Evolutionary conservation across 2,329 filamentous ascomycete species (phyloP), one percentile per base, ranked within the genome.

Genomic region (Fusarium coffeatum): DNA sequence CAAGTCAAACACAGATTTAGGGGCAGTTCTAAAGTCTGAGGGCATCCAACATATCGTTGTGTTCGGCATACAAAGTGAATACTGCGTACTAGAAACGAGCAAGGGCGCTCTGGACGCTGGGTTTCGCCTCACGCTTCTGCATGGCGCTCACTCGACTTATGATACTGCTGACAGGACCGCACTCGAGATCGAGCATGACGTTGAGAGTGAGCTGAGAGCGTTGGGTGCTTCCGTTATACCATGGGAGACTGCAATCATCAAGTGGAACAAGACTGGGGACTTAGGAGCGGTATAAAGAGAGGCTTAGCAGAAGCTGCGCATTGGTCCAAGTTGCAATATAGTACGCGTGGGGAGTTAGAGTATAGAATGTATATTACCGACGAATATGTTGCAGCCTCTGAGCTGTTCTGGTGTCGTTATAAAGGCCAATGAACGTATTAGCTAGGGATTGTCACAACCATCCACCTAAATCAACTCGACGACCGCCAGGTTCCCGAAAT

Each of bases 61-160:
- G 4, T 68, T 68, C 42, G 66, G 66, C 4, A 46, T 68, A 11
- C 66, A 68, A 45, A 68, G 66, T 20, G 64, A 68, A 34, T 68
- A 64, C 34, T 68, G 66, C 27, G 64, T 68, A 12, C 30, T 59
- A 10, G 53, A 59, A 45, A 68, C 66, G 7, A 59, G 64, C 25
- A 68, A 59, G 28, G 66, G 66, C 20, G 64, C 64, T 10, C 59
- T 68, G 18, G 49, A 32, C 16, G 64, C 64, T 10, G 66, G 66
- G n/a, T 59, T 68, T 22, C 23, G 54, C 23, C 46, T 59, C 27
- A 68, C 64, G 4, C 30, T 68, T 16, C 25, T 68, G 9, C 46
- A 60, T 9, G 66, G 64, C 8, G 64, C 64, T 20, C 64, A 66
- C n/a, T 67, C 64, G 22, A 67, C 64, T 12, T 67, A 67, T 13